These are phyloP conservation scores for Colletotrichum salicis DNA, from an alignment of 2,329 filamentous ascomycete genomes.

Conservation along the genomic window DNA sequence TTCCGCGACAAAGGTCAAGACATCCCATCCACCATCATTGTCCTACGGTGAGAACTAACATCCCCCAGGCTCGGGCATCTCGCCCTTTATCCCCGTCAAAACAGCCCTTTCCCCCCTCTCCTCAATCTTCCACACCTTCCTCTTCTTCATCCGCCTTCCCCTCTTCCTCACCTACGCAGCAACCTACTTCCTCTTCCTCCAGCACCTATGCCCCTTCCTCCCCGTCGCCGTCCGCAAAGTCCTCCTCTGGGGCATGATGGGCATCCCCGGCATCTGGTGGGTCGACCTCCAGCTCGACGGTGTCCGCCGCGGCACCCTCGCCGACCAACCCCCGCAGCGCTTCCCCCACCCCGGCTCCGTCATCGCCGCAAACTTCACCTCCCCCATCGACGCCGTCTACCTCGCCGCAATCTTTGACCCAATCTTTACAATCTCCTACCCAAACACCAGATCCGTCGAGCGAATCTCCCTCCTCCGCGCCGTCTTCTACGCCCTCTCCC, in stretches of 20 bases:
- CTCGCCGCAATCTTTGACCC: conserved; percentile 96
- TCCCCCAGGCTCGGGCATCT: conserved; percentile 85
- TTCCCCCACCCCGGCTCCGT: conserved; percentile 83
- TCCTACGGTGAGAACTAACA: not conserved
- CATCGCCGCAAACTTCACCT: conserved; percentile 91
- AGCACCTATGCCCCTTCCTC: conserved; percentile 75
- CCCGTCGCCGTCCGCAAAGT: conserved; percentile 77
- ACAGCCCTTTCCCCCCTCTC: conserved; percentile 72
- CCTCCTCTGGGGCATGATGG: conserved; percentile 86
- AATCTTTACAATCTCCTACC: conserved; percentile 89
- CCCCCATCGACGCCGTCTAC: conserved; percentile 92
- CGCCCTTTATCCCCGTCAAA: conserved; percentile 89
- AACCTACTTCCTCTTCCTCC: conserved; percentile 82
- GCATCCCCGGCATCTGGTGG: conserved; percentile 96
- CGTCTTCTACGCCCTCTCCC: conserved; percentile 76
- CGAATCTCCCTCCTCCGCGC: conserved; percentile 81
- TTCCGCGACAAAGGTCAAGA: conserved; percentile 84
- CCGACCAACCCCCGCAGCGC: conserved; percentile 76
- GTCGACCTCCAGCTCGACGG: conserved; percentile 98
- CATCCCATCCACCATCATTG: not conserved
- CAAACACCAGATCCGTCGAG: conserved; percentile 76
- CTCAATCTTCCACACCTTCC: conserved; percentile 71
- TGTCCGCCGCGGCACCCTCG: conserved; percentile 89
- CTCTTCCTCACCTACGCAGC: conserved; percentile 75
- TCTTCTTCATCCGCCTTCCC: conserved; percentile 85